Percentiles rank a stretch among this genome's conserved stretches.
phyloP scores from a whole-genome alignment of 768 basidiomycete genomes.

The Paxillus ammoniavirescens region DNA sequence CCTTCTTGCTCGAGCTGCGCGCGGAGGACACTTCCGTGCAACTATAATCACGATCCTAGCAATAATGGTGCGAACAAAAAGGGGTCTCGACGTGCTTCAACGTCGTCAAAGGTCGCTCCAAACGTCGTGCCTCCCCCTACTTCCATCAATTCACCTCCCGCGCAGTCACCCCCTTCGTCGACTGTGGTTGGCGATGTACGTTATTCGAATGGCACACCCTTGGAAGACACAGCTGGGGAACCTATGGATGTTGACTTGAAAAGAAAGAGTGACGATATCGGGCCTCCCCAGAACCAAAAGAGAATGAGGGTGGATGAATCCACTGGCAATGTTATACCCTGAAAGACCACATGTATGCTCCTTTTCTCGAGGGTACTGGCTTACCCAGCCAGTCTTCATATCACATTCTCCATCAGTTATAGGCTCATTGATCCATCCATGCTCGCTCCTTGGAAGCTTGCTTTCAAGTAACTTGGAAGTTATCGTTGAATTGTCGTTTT shows the following conservation, averaged over 20 bases:
- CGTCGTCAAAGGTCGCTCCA: constrained; percentile 41
- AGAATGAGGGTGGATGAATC: constrained; percentile 69
- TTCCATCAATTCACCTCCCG: constrained; percentile 49
- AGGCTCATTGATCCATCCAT: constrained; percentile 25
- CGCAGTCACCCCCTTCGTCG: constrained; percentile 51
- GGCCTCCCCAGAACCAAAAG: constrained; percentile 55
- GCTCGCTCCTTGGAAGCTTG: constrained; percentile 29
- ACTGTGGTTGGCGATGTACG: constrained; percentile 33
- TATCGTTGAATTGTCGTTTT: constrained; percentile 31
- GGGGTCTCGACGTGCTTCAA: constrained; percentile 50
- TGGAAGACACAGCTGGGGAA: constrained; percentile 40
- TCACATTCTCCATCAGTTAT: constrained; percentile 26
- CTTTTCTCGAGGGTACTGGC: constrained; percentile 20
- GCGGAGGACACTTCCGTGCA: constrained; percentile 72
- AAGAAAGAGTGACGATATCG: constrained; percentile 55
- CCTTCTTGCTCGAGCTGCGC: constrained; percentile 83
- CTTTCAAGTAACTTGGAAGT: constrained; percentile 26
- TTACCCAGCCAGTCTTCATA: constrained; percentile 19
- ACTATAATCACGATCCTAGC: constrained; percentile 69
- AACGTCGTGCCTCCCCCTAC: constrained; percentile 28
- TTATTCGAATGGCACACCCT: constrained; percentile 34
- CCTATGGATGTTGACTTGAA: constrained; percentile 58
- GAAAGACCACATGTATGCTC: constrained; percentile 32
- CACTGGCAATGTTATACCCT: constrained; percentile 53
- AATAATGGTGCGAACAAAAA: constrained; percentile 33